Percentiles rank a stretch among this genome's conserved stretches.
These are phyloP conservation scores for Cyclotella sp. DNA, from an alignment of 108 stramenopile species.

Conservation along the genomic window DNA sequence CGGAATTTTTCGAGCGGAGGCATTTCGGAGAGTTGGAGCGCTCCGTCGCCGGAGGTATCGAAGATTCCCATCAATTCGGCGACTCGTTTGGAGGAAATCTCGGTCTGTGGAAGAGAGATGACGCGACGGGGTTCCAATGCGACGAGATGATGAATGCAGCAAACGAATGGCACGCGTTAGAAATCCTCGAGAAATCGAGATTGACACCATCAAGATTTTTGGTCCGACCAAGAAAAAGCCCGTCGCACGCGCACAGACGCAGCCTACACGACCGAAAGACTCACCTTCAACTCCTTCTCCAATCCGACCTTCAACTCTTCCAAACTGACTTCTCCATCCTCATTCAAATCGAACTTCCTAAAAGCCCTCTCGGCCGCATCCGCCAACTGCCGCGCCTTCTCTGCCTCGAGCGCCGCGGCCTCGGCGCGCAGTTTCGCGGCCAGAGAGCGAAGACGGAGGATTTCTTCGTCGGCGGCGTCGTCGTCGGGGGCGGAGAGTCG, in stretches of 20 bases:
- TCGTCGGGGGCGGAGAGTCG: background rate
- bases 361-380: constrained; percentile 76
- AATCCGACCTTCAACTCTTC: constrained; percentile 79
- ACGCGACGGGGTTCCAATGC: no score
- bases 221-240: no score
- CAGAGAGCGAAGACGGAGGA: constrained; percentile 73
- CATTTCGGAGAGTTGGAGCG: constrained; percentile 80
- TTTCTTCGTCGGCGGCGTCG: constrained; percentile 64
- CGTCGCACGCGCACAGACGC: no score
- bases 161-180: no score
- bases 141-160: background rate
- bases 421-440: constrained; percentile 84
- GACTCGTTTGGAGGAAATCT: constrained; percentile 73
- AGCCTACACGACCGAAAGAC: background rate
- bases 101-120: constrained; percentile 28
- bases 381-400: constrained; percentile 77
- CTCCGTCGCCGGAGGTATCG: constrained; percentile 78
- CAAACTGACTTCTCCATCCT: constrained; percentile 75
- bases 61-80: constrained; percentile 77
- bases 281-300: constrained; percentile 75
- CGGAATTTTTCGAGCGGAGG: constrained; percentile 76
- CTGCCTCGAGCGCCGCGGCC: constrained; percentile 79
- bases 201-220: background rate
- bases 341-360: constrained; percentile 77
- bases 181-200: no score